phyloP scores from a whole-genome alignment of 75 land plant species.

The Adiantum capillusveneris region DNA sequence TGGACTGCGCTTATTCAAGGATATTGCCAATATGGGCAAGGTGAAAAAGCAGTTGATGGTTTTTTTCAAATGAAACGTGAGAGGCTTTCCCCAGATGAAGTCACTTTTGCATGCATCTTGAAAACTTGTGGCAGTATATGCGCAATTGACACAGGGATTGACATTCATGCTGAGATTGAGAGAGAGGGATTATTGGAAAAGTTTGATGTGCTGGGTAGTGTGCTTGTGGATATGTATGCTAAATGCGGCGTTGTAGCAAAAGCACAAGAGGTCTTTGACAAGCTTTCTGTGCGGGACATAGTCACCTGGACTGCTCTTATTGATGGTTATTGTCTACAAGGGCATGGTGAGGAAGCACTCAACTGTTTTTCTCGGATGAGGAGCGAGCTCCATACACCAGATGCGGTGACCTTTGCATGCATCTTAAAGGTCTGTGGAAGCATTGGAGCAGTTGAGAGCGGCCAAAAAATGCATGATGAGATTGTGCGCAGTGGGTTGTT shows the following conservation, averaged over 20 bases:
- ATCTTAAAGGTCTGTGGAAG: constrained; percentile 14
- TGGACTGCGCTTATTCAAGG: constrained; percentile 38
- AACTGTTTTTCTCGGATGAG: constrained; percentile 25
- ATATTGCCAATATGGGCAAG: constrained; percentile 19
- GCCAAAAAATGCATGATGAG: constrained; percentile 8
- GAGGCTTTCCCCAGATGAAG: constrained; percentile 17
- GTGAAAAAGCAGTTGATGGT: constrained; percentile 12
- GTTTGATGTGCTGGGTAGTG: constrained; percentile 32
- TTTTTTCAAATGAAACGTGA: constrained; percentile 22
- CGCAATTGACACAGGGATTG: constrained; percentile 44
- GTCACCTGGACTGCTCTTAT: constrained; percentile 64
- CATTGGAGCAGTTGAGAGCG: constrained; percentile 9
- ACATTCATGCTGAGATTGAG: constrained; percentile 44
- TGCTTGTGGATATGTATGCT: constrained; percentile 64
- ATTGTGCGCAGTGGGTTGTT: constrained; percentile 8
- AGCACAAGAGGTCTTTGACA: constrained; percentile 52
- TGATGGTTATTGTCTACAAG: constrained; percentile 53
- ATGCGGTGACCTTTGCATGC: constrained; percentile 9
- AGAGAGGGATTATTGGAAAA: constrained; percentile 29
- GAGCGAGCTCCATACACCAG: not conserved
- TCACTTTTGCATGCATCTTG: constrained; percentile 29
- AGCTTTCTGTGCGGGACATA: constrained; percentile 27
- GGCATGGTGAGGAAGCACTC: constrained; percentile 37
- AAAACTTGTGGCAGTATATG: constrained; percentile 40
- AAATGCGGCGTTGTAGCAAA: constrained; percentile 37